A percentile compares a stretch with the other conserved stretches of the same genome.
Evolutionary conservation across 2,329 filamentous ascomycete species (phyloP).

Genomic region (Penicillium sp.): DNA sequence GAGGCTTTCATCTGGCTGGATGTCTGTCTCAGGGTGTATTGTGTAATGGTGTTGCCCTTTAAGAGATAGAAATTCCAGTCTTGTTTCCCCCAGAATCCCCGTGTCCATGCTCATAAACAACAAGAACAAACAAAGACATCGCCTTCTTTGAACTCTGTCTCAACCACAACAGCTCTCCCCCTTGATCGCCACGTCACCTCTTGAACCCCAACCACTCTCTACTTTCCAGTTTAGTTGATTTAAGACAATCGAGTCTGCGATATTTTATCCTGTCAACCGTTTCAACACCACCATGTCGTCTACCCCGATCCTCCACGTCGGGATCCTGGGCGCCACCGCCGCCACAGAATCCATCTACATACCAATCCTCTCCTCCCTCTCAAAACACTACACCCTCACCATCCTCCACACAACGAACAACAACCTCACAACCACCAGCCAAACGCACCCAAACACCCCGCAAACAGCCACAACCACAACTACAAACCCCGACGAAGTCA

Average conservation of each 20-base stretch:
- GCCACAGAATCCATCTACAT: conserved; percentile 58
- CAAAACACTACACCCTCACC: conserved; percentile 46
- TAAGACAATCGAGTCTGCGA: not conserved
- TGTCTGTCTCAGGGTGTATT: too few relatives aligned
- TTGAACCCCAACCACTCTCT: not conserved
- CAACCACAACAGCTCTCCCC: not conserved
- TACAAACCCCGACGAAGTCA: conserved; percentile 42
- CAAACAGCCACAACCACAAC: conserved; percentile 32
- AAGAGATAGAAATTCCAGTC: too few relatives aligned
- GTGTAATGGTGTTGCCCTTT: too few relatives aligned
- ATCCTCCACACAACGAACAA: conserved; percentile 52
- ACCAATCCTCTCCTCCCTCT: conserved; percentile 51
- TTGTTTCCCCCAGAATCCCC: too few relatives aligned
- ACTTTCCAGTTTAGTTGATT: too few relatives aligned
- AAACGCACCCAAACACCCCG: conserved; percentile 20
- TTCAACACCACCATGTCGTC: conserved; percentile 13
- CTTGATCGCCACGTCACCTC: conserved; percentile 1
- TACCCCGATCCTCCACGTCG: conserved; percentile 32
- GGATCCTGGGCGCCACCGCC: conserved; percentile 44
- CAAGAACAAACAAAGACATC: not conserved
- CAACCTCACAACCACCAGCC: conserved; percentile 9
- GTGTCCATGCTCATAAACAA: too few relatives aligned
- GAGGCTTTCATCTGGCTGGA: not conserved
- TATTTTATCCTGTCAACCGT: not conserved
- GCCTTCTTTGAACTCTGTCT: not conserved